A percentile compares a stretch with the other conserved stretches of the same genome.
phyloP scores from a whole-genome alignment of 148 eudicot genomes.

The Amaranthus palmeri region DNA sequence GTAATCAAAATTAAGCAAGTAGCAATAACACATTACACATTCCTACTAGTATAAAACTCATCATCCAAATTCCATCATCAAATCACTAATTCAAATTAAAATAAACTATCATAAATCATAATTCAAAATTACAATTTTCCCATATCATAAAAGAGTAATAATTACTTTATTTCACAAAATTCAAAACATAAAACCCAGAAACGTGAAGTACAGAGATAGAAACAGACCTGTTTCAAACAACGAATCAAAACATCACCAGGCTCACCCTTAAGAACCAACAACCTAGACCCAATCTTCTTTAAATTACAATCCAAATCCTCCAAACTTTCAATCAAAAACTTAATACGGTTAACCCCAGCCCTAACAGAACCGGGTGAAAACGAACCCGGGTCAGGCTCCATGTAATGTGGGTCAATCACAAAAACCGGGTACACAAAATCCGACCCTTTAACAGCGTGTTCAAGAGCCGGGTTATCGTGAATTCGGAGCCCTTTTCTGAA shows the following conservation, averaged over 20 bases:
- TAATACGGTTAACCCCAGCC: constrained; percentile 73
- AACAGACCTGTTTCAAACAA: constrained; percentile 57
- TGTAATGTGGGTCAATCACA: constrained; percentile 79
- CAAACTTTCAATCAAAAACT: constrained; percentile 75
- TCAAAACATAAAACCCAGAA: not conserved
- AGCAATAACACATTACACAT: not conserved
- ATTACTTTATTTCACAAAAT: not conserved
- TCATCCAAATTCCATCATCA: not conserved
- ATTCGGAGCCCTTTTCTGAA: constrained; percentile 87
- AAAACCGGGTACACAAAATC: constrained; percentile 59
- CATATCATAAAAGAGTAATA: not conserved
- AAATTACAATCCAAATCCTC: constrained; percentile 56
- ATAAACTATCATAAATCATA: not conserved
- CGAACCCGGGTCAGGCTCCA: constrained; percentile 65
- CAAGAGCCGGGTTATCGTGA: constrained; percentile 88
- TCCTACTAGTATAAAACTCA: not conserved
- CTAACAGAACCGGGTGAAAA: constrained; percentile 56
- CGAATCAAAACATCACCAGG: constrained; percentile 52
- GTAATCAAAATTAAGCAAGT: not conserved
- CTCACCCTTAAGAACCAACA: constrained; percentile 76
- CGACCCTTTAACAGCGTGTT: constrained; percentile 43
- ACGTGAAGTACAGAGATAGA: not conserved
- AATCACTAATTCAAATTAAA: not conserved
- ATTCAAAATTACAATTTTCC: not conserved
- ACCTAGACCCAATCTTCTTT: constrained; percentile 48